Evolutionary conservation across 148 eudicot genomes (phyloP).

Genomic region (Rhododendron vialii): DNA sequence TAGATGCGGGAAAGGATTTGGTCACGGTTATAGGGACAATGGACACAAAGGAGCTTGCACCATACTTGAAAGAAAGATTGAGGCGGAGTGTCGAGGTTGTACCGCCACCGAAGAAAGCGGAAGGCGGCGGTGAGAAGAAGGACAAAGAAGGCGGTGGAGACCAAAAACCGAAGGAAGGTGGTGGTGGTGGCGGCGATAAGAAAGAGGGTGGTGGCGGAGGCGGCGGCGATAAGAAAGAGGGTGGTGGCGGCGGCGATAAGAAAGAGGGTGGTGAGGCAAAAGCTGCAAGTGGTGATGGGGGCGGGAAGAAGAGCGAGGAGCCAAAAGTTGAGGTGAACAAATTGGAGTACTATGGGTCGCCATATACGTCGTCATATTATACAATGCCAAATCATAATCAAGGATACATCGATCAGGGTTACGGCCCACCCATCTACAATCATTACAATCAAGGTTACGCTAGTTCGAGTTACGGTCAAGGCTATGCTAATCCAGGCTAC

Average conservation of each 20-base stretch:
- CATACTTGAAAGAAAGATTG: constrained; percentile 56
- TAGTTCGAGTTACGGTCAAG: background rate
- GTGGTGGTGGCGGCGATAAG: background rate
- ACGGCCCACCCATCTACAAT: constrained; percentile 16
- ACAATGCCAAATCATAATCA: background rate
- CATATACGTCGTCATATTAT: background rate
- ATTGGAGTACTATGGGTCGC: constrained; percentile 5
- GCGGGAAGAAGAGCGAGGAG: constrained; percentile 23
- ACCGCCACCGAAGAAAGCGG: constrained; percentile 43
- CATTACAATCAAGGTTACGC: constrained; percentile 27
- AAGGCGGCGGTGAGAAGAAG: constrained; percentile 20
- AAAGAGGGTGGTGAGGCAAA: constrained; percentile 3
- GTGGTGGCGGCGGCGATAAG: constrained; percentile 19
- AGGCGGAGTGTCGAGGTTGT: constrained; percentile 49
- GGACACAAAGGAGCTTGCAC: constrained; percentile 55
- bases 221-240: background rate
- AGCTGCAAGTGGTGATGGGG: constrained; percentile 16
- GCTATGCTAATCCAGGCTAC: background rate
- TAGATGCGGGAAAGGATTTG: constrained; percentile 48
- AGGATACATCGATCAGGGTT: constrained; percentile 3
- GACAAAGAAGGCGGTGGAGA: constrained; percentile 18
- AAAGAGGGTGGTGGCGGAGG: constrained; percentile 19
- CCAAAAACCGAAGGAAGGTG: background rate
- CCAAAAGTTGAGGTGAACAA: constrained; percentile 10
- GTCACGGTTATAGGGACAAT: constrained; percentile 65